A percentile compares a stretch with the other conserved stretches of the same genome.
Evolutionary conservation across 2,329 filamentous ascomycete genomes (phyloP).

Genomic region (Paecilomyces formosus): DNA sequence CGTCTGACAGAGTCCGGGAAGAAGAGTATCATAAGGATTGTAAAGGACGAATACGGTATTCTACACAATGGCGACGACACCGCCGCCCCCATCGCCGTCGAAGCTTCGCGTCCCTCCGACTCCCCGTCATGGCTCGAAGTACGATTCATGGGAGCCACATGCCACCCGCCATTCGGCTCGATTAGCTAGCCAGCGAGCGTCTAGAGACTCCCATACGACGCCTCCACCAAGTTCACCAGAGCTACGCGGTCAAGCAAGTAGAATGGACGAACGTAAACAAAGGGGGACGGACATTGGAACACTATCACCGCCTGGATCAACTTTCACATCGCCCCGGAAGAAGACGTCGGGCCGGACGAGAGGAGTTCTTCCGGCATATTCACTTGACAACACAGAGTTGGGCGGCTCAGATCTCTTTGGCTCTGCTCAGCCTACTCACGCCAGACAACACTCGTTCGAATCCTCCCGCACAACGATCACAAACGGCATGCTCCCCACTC

Average conservation of each 20-base stretch:
- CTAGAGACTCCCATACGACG: slow-evolving; percentile 18
- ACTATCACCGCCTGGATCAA: slow-evolving; percentile 22
- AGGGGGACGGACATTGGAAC: slow-evolving; percentile 13
- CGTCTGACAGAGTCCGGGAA: not conserved
- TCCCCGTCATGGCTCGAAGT: slow-evolving; percentile 38
- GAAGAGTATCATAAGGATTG: not conserved
- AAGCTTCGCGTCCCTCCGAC: slow-evolving; percentile 34
- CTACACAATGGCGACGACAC: slow-evolving; percentile 36
- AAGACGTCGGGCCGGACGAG: slow-evolving; percentile 10
- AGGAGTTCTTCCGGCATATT: slow-evolving; percentile 9
- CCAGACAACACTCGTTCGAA: slow-evolving; percentile 14
- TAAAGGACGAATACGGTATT: not conserved
- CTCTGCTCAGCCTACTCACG: slow-evolving; percentile 13
- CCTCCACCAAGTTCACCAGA: slow-evolving; percentile 22
- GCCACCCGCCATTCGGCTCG: slow-evolving; percentile 33
- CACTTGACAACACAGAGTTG: slow-evolving; percentile 11
- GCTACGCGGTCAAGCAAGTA: slow-evolving; percentile 9
- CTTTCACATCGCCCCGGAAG: slow-evolving; percentile 20
- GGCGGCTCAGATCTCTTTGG: slow-evolving; percentile 16
- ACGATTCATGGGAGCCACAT: slow-evolving; percentile 35
- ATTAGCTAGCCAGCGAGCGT: slow-evolving; percentile 26
- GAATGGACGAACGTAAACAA: slow-evolving; percentile 14
- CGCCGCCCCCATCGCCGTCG: slow-evolving; percentile 36
- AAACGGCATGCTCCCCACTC: slow-evolving; percentile 50
- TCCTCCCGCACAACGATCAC: slow-evolving; percentile 21